Evolutionary conservation across 768 basidiomycete genomes (phyloP), one percentile per base, ranked within the genome.

Genomic region (Boletus patriciae): DNA sequence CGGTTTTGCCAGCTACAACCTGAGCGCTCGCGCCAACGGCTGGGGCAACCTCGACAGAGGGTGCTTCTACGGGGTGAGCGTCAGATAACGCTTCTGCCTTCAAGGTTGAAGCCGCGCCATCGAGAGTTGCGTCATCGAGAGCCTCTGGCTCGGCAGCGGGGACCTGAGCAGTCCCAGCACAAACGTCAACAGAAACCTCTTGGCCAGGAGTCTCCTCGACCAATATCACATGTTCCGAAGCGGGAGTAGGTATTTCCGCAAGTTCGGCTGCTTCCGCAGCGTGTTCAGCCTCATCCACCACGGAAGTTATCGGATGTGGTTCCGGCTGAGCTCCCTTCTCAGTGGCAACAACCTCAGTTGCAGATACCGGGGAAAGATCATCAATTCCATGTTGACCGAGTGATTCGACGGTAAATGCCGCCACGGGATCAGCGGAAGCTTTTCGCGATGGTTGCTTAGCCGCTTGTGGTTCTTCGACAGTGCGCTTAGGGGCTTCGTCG

Each of bases 171-270:
- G 33, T 21, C 21, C 42, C 58, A 19, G 12, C 43, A 36, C 47
- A 19, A 21, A 8, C 13, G 10, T 42, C 41, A 53, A 25, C 52
- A 33, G 44, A 46, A 46, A 18, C 36, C 12, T 52, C 67, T 40
- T 29, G 52, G 6, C 54, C 25, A 48, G 59, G 55, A 9, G 64
- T 67, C 46, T 63, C 66, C 27, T 58, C 58, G 18, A 57, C 58
- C 15, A 69, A 23, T 3, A 44, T 29, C 44, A 58, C 48, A 23
- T 11, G 43, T 49, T 61, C 64, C 25, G 59, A 49, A 18, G 46
- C 45, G 31, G 64, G 57, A 12, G 61, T 66, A 38, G 52, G 42
- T 48, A 57, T 48, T 37, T 53, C 66, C 61, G 27, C 29, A 25
- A 0, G 31, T 38, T 59, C 59, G 62, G 49, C 21, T 58, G 56